These are phyloP conservation scores for Quercus parvula DNA, from an alignment of 306 rosid species.

Conservation along the genomic window DNA sequence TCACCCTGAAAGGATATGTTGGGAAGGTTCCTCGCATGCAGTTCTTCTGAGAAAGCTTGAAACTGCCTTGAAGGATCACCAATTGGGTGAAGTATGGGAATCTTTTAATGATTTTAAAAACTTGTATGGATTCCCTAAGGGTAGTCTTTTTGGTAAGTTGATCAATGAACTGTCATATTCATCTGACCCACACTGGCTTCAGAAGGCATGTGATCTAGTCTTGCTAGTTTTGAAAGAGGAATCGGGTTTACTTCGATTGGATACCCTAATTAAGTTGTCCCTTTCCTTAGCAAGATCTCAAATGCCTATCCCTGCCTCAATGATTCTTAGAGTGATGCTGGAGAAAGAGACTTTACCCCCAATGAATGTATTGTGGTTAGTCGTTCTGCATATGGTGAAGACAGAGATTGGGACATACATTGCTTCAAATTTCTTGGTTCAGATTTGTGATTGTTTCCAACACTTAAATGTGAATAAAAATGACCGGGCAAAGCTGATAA, in stretches of 20 bases:
- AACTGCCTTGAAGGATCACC: constrained; percentile 49
- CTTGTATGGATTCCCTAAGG: constrained; percentile 71
- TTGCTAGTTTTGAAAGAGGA: constrained; percentile 45
- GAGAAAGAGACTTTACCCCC: constrained; percentile 43
- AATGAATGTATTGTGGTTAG: constrained; percentile 50
- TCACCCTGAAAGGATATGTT: constrained; percentile 41
- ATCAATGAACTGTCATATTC: constrained; percentile 63
- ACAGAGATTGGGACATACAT: constrained; percentile 61
- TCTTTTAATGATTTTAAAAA: constrained; percentile 57
- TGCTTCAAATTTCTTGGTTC: constrained; percentile 68
- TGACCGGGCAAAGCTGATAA: constrained; percentile 18
- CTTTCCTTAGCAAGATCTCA: constrained; percentile 75
- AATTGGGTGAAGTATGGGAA: constrained; percentile 41
- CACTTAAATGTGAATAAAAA: constrained; percentile 29
- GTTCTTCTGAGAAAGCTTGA: constrained; percentile 54
- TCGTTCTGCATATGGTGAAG: constrained; percentile 67
- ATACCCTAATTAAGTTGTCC: constrained; percentile 55
- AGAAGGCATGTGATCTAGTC: constrained; percentile 63
- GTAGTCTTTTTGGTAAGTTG: constrained; percentile 44
- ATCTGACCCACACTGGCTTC: constrained; percentile 44
- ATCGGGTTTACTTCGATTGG: constrained; percentile 43
- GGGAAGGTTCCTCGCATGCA: constrained; percentile 68
- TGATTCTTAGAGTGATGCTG: constrained; percentile 62
- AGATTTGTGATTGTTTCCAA: constrained; percentile 48
- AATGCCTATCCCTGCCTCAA: constrained; percentile 48